Evolutionary conservation across 768 basidiomycete species (phyloP).

Genomic region (Trichaptum fuscoviolaceum): DNA sequence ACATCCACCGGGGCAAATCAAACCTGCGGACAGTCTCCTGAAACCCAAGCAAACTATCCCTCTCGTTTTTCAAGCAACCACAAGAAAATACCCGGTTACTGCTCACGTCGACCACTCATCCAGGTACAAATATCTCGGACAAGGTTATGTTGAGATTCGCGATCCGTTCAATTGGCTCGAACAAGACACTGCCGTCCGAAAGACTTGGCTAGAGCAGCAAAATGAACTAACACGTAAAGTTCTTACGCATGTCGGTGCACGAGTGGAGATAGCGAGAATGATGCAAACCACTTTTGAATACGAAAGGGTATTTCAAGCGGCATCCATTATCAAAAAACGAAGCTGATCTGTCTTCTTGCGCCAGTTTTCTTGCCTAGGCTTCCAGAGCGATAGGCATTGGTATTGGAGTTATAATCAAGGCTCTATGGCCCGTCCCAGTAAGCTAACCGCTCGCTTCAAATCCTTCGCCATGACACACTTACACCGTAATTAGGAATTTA

Average conservation of each 20-base stretch:
- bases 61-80: not conserved
- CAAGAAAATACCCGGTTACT: not conserved
- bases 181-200: not conserved
- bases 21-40: not conserved
- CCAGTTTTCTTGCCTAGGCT: not conserved
- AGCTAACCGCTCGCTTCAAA: not conserved
- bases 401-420: not conserved
- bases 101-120: not conserved
- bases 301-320: not conserved
- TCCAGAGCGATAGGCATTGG: not conserved
- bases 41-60: not conserved
- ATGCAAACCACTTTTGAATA: not conserved
- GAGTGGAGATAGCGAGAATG: not conserved
- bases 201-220: not conserved
- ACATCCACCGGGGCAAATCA: not conserved
- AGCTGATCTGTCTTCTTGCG: not conserved
- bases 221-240: not conserved
- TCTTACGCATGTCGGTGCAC: not conserved
- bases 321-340: not conserved
- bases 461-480: not conserved
- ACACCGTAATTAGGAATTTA: not conserved
- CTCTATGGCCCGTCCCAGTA: not conserved
- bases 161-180: not conserved
- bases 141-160: not conserved
- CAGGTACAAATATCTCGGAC: not conserved